Evolutionary conservation across 352 stramenopile species (phyloP).

Genomic region (Globisporangium parvum): DNA sequence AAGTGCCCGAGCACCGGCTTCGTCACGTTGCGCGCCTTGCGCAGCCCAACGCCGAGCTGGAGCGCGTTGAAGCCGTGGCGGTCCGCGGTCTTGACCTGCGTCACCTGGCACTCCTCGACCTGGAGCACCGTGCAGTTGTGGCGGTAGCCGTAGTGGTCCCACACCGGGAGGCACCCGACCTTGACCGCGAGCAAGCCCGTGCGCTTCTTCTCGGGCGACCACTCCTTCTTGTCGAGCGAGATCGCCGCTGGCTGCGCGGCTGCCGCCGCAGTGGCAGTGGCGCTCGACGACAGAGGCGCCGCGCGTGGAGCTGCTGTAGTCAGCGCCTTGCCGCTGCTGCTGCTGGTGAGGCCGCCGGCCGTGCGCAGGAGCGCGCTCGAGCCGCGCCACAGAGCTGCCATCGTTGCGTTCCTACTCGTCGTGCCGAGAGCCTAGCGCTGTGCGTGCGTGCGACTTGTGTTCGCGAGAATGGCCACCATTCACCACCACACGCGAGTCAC

Average conservation of each 20-base stretch:
- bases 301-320: slow-evolving; percentile 4
- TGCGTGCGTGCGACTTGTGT: background rate
- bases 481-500: slow-evolving; percentile 7
- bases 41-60: slow-evolving; percentile 94
- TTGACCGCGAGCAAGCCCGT: slow-evolving; percentile 93
- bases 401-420: background rate
- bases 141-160: slow-evolving; percentile 95
- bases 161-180: slow-evolving; percentile 98
- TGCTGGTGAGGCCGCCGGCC: background rate
- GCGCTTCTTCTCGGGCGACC: slow-evolving; percentile 79
- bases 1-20: slow-evolving; percentile 92
- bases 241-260: slow-evolving; percentile 3
- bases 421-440: too few relatives aligned
- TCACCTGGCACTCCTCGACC: slow-evolving; percentile 90
- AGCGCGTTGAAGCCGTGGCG: slow-evolving; percentile 93
- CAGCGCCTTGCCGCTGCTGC: slow-evolving; percentile 9
- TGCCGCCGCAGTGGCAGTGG: slow-evolving; percentile 1
- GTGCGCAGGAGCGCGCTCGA: slow-evolving; percentile 21
- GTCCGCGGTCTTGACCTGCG: slow-evolving; percentile 94
- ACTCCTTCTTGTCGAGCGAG: slow-evolving; percentile 27
- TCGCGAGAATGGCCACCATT: slow-evolving; percentile 7
- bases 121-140: slow-evolving; percentile 95
- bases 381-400: slow-evolving; percentile 21
- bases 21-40: slow-evolving; percentile 94
- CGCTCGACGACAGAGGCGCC: slow-evolving; percentile 9